Conservation (phyloP, 208 protist genomes). For the Leishmania turanica region DNA sequence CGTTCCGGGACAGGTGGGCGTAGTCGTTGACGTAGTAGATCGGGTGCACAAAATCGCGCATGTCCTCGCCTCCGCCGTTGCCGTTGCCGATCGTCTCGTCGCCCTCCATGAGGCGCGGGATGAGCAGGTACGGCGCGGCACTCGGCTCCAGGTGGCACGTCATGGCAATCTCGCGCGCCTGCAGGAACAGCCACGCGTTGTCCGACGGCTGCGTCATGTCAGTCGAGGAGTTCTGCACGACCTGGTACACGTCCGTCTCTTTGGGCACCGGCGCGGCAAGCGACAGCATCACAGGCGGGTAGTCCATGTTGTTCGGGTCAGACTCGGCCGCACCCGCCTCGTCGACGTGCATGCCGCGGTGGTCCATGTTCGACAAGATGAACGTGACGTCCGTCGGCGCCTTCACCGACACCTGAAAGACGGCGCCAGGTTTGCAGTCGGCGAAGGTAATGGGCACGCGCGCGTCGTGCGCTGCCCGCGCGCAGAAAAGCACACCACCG, state of each 20-base stretch:
- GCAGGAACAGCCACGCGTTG: conserved; percentile 78
- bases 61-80: conserved; percentile 22
- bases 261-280: conserved; percentile 40
- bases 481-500: conserved; percentile 72
- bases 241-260: conserved; percentile 39
- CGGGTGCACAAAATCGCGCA: conserved; percentile 41
- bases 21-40: conserved; percentile 76
- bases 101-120: conserved; percentile 76
- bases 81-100: conserved; percentile 41
- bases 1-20: conserved; percentile 32
- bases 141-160: conserved; percentile 50
- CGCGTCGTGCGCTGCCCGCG: conserved; percentile 41
- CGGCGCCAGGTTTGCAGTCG: conserved; percentile 57
- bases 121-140: conserved; percentile 62
- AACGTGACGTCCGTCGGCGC: conserved; percentile 49
- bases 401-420: conserved; percentile 64
- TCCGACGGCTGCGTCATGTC: conserved; percentile 52
- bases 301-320: conserved; percentile 45
- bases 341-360: conserved; percentile 38
- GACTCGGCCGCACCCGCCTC: conserved; percentile 28
- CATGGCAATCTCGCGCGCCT: conserved; percentile 84
- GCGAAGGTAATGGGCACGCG: conserved; percentile 76
- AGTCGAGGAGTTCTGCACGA: conserved; percentile 64
- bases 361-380: conserved; percentile 70
- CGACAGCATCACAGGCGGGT: conserved; percentile 86